Evolutionary conservation across 2,329 filamentous ascomycete species (phyloP), one percentile per base, ranked within the genome.

Genomic region (Kalmusia sp.): DNA sequence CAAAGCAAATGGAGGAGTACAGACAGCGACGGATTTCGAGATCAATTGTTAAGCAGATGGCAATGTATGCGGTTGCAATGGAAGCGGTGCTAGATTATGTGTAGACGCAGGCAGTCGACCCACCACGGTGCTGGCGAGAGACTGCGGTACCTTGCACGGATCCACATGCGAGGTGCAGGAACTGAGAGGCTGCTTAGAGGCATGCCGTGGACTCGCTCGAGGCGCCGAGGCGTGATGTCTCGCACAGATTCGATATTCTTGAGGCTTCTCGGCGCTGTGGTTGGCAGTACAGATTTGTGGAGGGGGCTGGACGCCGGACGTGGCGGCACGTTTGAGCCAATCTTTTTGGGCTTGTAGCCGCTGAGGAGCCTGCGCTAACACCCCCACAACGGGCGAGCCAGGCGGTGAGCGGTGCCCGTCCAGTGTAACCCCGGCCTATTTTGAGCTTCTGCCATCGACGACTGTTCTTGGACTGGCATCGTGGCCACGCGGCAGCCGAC

Each of bases 181-280:
- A 56, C 52, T 38, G 39, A 52, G 52, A 52, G 54, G 45, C 45
- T 41, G 49, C 52, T 64, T 57, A 19, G 17, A 19, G 56, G 56
- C 49, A 57, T 61, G 59, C 39, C 52, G 59, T 65, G 60, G 55
- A 57, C 49, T 51, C 50, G 48, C 54, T 63, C 54, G 63, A 68
- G 54, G 58, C 69, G 70, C 70, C 67, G 63, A 62, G 67, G 63
- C 63, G 63, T 66, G 52, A 45, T 54, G 53, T 52, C 35, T 45
- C 51, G 62, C 52, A 64, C 59, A 61, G 58, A 51, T 39, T 51
- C 55, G 45, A 58, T 54, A 51, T 37, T 63, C 47, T 50, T 55
- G 59, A 64, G 60, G 64, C 61, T 58, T 62, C 57, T 63, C 46
- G 49, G 50, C 51, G 59, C 34, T 67, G 68, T 73, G 70, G 68